A percentile compares a stretch with the other conserved stretches of the same genome.
These are phyloP conservation scores for Tuber calosporum DNA, from an alignment of 495 filamentous ascomycete species.

Conservation along the genomic window DNA sequence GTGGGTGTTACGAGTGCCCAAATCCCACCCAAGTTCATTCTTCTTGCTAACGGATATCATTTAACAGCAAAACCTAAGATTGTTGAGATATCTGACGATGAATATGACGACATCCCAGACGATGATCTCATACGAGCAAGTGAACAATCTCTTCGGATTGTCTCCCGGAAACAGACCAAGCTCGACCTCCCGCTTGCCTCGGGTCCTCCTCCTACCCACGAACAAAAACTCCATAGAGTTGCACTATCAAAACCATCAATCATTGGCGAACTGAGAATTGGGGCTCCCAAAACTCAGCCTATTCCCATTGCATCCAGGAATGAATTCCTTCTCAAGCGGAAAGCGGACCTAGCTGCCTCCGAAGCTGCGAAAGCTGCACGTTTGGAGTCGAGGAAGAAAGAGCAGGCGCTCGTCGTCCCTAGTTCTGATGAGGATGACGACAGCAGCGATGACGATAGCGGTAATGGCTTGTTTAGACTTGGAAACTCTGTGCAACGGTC, in stretches of 20 bases:
- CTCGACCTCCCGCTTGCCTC: constrained; percentile 24
- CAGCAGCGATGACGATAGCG: constrained; percentile 30
- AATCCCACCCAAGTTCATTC: background rate
- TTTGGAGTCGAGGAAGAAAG: constrained; percentile 32
- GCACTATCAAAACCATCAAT: constrained; percentile 12
- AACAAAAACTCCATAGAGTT: constrained; percentile 21
- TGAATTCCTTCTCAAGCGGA: constrained; percentile 36
- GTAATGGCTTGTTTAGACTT: constrained; percentile 38
- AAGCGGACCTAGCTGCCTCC: constrained; percentile 20
- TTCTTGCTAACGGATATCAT: constrained; percentile 20
- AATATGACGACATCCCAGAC: constrained; percentile 36
- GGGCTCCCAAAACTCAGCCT: constrained; percentile 21
- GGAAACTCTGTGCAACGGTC: constrained; percentile 32
- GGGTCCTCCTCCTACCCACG: constrained; percentile 20
- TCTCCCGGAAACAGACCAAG: constrained; percentile 25
- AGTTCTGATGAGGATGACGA: constrained; percentile 33
- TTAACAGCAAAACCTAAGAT: constrained; percentile 22
- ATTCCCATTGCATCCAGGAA: constrained; percentile 8
- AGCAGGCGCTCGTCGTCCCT: constrained; percentile 16
- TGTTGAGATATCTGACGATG: constrained; percentile 39
- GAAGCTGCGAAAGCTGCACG: constrained; percentile 32
- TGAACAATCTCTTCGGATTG: background rate
- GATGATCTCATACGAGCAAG: constrained; percentile 27
- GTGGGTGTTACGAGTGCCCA: constrained; percentile 7
- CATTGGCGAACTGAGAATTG: constrained; percentile 21